These are phyloP conservation scores for Millerozyma miso DNA, from an alignment of 805 yeast species.

Conservation along the genomic window DNA sequence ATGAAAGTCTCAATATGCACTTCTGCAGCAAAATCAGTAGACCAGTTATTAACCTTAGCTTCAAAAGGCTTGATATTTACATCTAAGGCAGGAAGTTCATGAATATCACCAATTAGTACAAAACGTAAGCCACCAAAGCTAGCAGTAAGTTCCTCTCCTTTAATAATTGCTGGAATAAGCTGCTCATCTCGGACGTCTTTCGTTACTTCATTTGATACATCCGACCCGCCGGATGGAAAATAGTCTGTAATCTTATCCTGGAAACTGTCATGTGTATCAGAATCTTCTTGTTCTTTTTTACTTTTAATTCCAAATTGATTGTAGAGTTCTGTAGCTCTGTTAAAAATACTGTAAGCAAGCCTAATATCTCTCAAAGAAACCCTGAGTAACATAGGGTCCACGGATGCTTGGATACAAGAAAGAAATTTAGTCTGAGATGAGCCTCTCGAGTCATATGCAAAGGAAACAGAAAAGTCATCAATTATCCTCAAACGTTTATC, in stretches of 20 bases:
- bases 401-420: conserved; percentile 61
- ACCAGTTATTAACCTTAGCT: conserved; percentile 74
- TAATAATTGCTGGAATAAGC: conserved; percentile 43
- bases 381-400: conserved; percentile 78
- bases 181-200: conserved; percentile 10
- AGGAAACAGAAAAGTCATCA: conserved; percentile 82
- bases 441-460: conserved; percentile 67
- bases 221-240: conserved; percentile 63
- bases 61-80: conserved; percentile 68
- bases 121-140: conserved; percentile 72
- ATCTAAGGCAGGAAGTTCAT: conserved; percentile 85
- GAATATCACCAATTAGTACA: conserved; percentile 84
- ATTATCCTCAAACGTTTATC: conserved; percentile 64
- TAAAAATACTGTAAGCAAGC: conserved; percentile 69
- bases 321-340: conserved; percentile 61
- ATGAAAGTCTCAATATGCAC: conserved; percentile 60
- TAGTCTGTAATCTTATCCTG: conserved; percentile 56
- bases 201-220: conserved; percentile 34
- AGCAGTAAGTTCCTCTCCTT: conserved; percentile 65
- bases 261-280: conserved; percentile 59
- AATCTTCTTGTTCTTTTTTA: conserved; percentile 18
- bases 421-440: conserved; percentile 55
- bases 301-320: conserved; percentile 14
- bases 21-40: conserved; percentile 71
- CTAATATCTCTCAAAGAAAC: conserved; percentile 84